Evolutionary conservation across 768 basidiomycete genomes (phyloP), one percentile per base, ranked within the genome.

Genomic region (Fomitopsis pulvina): DNA sequence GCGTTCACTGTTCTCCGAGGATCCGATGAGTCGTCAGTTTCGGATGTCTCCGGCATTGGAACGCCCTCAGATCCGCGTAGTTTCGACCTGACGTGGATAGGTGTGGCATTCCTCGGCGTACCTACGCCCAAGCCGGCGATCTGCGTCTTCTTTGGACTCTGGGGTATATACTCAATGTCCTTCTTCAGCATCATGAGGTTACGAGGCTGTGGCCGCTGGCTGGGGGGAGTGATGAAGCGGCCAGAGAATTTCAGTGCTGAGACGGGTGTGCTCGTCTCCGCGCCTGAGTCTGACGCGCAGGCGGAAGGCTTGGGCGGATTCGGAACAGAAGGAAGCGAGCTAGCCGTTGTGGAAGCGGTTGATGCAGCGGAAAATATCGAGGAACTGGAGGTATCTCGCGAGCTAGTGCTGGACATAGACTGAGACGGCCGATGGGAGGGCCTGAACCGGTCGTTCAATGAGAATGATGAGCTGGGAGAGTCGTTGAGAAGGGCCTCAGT

Each of bases 121-220:
- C 63, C 62, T 24, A 66, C 56, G 1, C 65, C 69, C 12, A 72
- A 56, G 10, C 63, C 58, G 12, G 63, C 53, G 3, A 67, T 57
- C 43, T 65, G 66, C 41, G 57, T 63, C 71, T 79, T 88, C 66
- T 80, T 74, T 0, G 88, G 89, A 51, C 85, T 91, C 46, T 74
- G 68, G 1, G 88, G 88, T 20, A 79, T 74, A 49, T 78, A 90
- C 46, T 90, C 87, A 4, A 88, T 73, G 11, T 91, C 87, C 47
- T 72, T 80, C 43, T 71, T 73, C 22, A 91, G 71, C 80, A 87
- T 78, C 65, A 80, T 70, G 57, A 87, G 72, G 16, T 80, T 67
- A 8, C 75, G 72, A 11, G 76, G 67, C 54, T 76, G 47, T 55
- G 65, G 52, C 54, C 57, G 25, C 25, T 42, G 41, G 7, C 52